Evolutionary conservation across 805 yeast species (phyloP).

Genomic region (Kodamaea kaohsiungensis): DNA sequence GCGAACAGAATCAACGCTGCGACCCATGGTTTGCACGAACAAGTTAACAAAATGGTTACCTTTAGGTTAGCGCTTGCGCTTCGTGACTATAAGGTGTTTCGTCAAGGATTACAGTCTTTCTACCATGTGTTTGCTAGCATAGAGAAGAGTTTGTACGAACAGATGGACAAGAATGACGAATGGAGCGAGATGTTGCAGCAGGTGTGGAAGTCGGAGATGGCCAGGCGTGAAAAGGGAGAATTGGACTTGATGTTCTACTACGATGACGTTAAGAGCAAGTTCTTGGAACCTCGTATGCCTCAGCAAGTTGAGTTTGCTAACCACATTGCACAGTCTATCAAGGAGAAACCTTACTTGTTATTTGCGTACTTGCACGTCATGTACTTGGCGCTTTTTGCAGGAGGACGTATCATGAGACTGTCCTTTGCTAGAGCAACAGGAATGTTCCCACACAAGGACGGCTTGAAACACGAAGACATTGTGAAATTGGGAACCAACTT

Average conservation of each 20-base stretch:
- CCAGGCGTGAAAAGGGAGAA: conserved; percentile 57
- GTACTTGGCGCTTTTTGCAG: conserved; percentile 85
- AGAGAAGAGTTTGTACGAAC: conserved; percentile 51
- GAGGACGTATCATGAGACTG: conserved; percentile 74
- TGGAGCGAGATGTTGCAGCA: conserved; percentile 51
- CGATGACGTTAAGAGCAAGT: conserved; percentile 54
- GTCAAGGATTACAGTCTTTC: conserved; percentile 77
- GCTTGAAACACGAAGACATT: conserved; percentile 63
- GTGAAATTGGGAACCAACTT: conserved; percentile 66
- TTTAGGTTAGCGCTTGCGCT: conserved; percentile 73
- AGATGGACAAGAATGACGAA: conserved; percentile 39
- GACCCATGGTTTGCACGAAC: conserved; percentile 66
- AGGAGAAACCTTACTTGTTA: conserved; percentile 66
- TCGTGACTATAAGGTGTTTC: conserved; percentile 71
- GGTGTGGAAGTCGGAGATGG: conserved; percentile 71
- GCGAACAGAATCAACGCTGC: conserved; percentile 78
- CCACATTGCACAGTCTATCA: conserved; percentile 56
- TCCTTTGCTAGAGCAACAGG: conserved; percentile 66
- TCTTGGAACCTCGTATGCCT: conserved; percentile 55
- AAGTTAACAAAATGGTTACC: conserved; percentile 66
- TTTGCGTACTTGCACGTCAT: conserved; percentile 83
- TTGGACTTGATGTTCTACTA: conserved; percentile 71
- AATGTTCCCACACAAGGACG: conserved; percentile 72
- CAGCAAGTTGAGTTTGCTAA: conserved; percentile 62
- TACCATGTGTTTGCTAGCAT: conserved; percentile 69